phyloP scores from a whole-genome alignment of 2,329 filamentous ascomycete species.

The Dactylellina haptotyla region DNA sequence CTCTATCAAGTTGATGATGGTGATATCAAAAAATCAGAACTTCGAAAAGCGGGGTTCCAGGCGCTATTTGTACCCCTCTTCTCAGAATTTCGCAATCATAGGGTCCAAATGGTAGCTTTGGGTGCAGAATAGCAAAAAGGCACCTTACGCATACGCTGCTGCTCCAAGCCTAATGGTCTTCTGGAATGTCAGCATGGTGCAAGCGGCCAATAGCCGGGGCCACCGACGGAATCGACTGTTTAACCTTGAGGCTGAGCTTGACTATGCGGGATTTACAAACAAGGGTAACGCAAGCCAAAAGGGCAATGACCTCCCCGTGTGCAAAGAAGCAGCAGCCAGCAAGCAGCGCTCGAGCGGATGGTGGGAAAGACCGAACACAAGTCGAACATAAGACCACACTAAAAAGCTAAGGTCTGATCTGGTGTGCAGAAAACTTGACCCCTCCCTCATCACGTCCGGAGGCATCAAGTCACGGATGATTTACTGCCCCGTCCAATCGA shows the following conservation, averaged over 20 bases:
- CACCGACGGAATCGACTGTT: constrained; percentile 30
- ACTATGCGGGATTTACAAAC: constrained; percentile 53
- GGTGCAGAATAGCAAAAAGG: too few relatives aligned
- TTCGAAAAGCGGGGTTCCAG: constrained; percentile 44
- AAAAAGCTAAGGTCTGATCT: too few relatives aligned
- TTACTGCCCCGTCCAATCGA: constrained; percentile 4
- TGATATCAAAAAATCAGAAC: constrained; percentile 17
- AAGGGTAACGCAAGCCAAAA: constrained; percentile 53
- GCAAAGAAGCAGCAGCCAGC: too few relatives aligned
- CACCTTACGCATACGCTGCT: too few relatives aligned
- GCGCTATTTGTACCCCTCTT: constrained; percentile 53
- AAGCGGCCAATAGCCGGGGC: constrained; percentile 47
- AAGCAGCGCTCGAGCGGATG: too few relatives aligned
- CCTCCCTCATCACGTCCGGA: not conserved
- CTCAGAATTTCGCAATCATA: constrained; percentile 40
- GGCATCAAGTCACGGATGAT: constrained; percentile 21
- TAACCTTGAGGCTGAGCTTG: constrained; percentile 49
- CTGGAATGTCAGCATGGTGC: constrained; percentile 54
- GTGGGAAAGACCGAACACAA: too few relatives aligned
- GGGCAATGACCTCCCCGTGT: constrained; percentile 45
- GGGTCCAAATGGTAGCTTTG: not conserved
- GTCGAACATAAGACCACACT: not conserved
- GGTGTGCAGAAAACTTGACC: constrained; percentile 8
- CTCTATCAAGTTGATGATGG: constrained; percentile 34
- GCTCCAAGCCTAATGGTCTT: constrained; percentile 22